Conservation (phyloP, 495 filamentous ascomycete species). For the Trichoderma asperelloides region DNA sequence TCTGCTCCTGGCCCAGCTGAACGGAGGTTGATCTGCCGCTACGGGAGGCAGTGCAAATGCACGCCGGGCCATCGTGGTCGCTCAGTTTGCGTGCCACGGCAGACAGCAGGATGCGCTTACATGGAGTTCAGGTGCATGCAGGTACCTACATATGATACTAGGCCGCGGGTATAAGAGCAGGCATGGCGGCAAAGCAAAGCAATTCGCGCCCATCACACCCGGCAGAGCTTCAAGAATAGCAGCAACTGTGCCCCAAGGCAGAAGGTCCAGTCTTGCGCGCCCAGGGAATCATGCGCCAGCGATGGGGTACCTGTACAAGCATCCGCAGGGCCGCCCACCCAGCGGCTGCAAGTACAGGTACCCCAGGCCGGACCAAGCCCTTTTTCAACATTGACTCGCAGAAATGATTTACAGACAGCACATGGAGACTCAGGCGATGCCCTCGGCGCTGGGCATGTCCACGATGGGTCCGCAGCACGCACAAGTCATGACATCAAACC, state of each 20-base stretch:
- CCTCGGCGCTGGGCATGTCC: too few species aligned
- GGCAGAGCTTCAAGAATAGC: too few species aligned
- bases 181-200: too few species aligned
- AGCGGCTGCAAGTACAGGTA: too few species aligned
- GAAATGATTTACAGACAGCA: background rate
- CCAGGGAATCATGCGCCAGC: background rate
- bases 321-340: too few species aligned
- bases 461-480: too few species aligned
- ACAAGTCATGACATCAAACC: background rate
- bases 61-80: background rate
- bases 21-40: background rate
- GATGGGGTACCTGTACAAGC: too few species aligned
- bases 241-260: too few species aligned
- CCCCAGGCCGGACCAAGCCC: background rate
- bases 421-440: background rate
- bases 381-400: background rate
- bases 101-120: background rate
- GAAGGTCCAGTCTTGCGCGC: background rate
- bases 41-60: background rate
- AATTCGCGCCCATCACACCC: too few species aligned
- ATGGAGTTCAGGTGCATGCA: too few species aligned
- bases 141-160: background rate
- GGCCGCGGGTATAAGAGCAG: too few species aligned
- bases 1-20: background rate
- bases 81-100: background rate